A percentile compares a stretch with the other conserved stretches of the same genome.
These are phyloP conservation scores for Endocalyx cinctus DNA, from an alignment of 2,329 filamentous ascomycete species.

Conservation along the genomic window DNA sequence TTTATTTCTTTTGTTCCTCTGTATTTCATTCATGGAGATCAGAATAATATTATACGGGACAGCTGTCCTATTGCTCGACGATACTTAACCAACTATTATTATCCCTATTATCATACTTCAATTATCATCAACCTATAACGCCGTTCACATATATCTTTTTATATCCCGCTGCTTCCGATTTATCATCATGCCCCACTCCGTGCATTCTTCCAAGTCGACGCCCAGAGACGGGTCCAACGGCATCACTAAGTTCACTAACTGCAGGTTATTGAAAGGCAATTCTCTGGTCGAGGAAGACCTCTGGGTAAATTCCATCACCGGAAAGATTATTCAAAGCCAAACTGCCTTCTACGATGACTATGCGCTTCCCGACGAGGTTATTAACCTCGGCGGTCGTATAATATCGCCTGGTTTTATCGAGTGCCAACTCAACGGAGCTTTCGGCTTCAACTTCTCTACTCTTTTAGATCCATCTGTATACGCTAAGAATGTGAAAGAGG, in stretches of 20 bases:
- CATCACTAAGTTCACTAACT: slow-evolving; percentile 88
- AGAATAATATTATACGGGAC: slow-evolving; percentile 25
- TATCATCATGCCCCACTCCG: slow-evolving; percentile 27
- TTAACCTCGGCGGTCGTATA: slow-evolving; percentile 80
- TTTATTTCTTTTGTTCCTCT: no score
- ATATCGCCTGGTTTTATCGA: slow-evolving; percentile 85
- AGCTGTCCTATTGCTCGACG: slow-evolving; percentile 24
- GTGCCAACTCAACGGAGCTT: slow-evolving; percentile 86
- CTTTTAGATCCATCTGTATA: slow-evolving; percentile 65
- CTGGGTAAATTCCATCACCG: slow-evolving; percentile 80
- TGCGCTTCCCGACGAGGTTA: slow-evolving; percentile 64
- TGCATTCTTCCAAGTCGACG: slow-evolving; percentile 41
- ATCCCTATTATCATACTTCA: no score
- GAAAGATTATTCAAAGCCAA: slow-evolving; percentile 74
- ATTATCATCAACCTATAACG: no score
- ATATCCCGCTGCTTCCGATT: no score
- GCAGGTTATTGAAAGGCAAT: slow-evolving; percentile 66
- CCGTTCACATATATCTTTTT: no score
- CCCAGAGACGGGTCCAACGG: slow-evolving; percentile 38
- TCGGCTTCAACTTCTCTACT: slow-evolving; percentile 87
- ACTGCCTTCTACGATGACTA: slow-evolving; percentile 64
- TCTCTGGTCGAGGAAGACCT: slow-evolving; percentile 70
- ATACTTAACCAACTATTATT: slow-evolving; percentile 18
- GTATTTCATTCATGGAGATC: slow-evolving; percentile 24
- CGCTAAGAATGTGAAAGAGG: slow-evolving; percentile 62